These are phyloP conservation scores for Exophiala lecanii-corni DNA, from an alignment of 2,329 filamentous ascomycete species.

Conservation along the genomic window DNA sequence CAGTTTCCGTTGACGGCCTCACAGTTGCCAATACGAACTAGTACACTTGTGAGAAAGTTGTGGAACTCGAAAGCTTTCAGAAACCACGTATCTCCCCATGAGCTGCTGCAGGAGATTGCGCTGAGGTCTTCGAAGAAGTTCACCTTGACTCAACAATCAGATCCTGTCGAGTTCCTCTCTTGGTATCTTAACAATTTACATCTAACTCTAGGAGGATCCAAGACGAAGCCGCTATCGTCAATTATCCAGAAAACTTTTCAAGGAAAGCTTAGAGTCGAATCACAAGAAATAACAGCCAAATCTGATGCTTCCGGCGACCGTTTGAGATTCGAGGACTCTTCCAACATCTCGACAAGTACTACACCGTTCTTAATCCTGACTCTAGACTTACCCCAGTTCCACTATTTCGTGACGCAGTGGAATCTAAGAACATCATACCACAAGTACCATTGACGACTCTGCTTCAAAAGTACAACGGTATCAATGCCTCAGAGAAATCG, in stretches of 20 bases:
- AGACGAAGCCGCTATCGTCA: constrained; percentile 75
- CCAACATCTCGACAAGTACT: constrained; percentile 69
- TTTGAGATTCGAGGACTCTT: constrained; percentile 87
- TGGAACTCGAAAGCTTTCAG: constrained; percentile 98
- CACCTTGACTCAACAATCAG: constrained; percentile 82
- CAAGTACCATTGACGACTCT: constrained; percentile 68
- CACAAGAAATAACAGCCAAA: constrained; percentile 86
- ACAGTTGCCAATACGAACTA: constrained; percentile 82
- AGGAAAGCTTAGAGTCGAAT: constrained; percentile 85
- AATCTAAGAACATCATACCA: constrained; percentile 94
- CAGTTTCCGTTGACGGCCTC: constrained; percentile 64
- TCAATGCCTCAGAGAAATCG: constrained; percentile 79
- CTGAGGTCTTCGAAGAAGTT: constrained; percentile 88
- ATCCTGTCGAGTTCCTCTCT: constrained; percentile 91
- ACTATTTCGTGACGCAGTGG: constrained; percentile 82
- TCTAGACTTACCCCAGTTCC: constrained; percentile 86
- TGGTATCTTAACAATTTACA: constrained; percentile 98
- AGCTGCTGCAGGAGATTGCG: constrained; percentile 90
- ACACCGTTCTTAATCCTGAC: constrained; percentile 87
- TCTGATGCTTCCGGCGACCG: constrained; percentile 76
- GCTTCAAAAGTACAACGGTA: constrained; percentile 87
- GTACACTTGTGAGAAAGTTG: constrained; percentile 88
- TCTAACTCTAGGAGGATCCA: constrained; percentile 82
- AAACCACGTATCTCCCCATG: constrained; percentile 92
- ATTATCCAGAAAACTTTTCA: constrained; percentile 93